Conservation (phyloP, 331 rosid genomes). For the Malus hybrid region DNA sequence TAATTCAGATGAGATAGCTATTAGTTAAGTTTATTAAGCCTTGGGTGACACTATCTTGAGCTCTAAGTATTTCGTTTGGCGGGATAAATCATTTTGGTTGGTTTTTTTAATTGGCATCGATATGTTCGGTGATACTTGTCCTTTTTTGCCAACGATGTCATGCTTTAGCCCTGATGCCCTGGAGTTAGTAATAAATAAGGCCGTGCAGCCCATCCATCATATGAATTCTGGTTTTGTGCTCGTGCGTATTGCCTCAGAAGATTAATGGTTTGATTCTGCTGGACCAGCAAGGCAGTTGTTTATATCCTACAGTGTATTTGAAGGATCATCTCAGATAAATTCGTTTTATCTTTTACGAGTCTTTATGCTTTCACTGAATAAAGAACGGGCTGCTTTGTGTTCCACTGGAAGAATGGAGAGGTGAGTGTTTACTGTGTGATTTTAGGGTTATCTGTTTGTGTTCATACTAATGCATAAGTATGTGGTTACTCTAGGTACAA, state of each 20-base stretch:
- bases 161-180: constrained; percentile 31
- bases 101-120: constrained; percentile 27
- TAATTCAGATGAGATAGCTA: constrained; percentile 48
- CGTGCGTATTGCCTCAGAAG: constrained; percentile 38
- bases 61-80: constrained; percentile 26
- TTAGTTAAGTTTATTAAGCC: constrained; percentile 23
- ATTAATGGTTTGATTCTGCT: constrained; percentile 73
- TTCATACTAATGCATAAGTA: neutral
- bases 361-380: constrained; percentile 53
- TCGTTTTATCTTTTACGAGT: constrained; percentile 43
- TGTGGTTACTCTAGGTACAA: constrained; percentile 48
- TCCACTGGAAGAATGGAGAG: constrained; percentile 74
- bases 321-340: constrained; percentile 53
- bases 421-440: constrained; percentile 26
- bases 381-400: constrained; percentile 60
- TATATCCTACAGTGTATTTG: constrained; percentile 30
- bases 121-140: constrained; percentile 54
- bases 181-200: constrained; percentile 61
- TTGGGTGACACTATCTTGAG: constrained; percentile 28
- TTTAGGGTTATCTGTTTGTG: neutral
- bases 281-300: constrained; percentile 47
- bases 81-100: constrained; percentile 28
- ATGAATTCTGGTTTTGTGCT: constrained; percentile 56
- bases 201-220: constrained; percentile 60
- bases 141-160: constrained; percentile 25